These are phyloP conservation scores for Pittosporum tobira DNA, from an alignment of 129 eudicot species.

Conservation along the genomic window DNA sequence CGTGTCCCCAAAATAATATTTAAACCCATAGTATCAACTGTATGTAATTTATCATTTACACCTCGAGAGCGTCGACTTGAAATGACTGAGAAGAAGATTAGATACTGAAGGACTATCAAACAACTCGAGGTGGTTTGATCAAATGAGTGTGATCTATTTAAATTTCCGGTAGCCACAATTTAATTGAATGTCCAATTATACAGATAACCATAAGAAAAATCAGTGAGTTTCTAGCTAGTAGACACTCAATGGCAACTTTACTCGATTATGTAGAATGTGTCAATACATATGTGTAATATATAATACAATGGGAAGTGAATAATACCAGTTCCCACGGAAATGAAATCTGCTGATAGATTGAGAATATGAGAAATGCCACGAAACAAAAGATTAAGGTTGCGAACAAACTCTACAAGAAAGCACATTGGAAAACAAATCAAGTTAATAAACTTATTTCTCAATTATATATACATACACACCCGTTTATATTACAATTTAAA, in stretches of 20 bases:
- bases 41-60: not conserved
- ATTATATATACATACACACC: not conserved
- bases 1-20: too few relatives aligned
- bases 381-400: conserved; percentile 47
- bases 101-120: too few relatives aligned
- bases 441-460: not conserved
- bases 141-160: too few relatives aligned
- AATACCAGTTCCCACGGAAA: conserved; percentile 87
- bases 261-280: not conserved
- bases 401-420: conserved; percentile 44
- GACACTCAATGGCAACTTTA: not conserved
- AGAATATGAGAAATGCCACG: conserved; percentile 51
- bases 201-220: not conserved
- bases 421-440: conserved; percentile 5
- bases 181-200: too few relatives aligned
- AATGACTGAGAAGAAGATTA: too few relatives aligned
- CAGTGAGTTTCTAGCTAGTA: not conserved
- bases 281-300: too few relatives aligned
- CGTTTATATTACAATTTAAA: not conserved
- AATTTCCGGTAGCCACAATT: too few relatives aligned
- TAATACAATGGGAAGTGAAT: not conserved
- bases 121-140: too few relatives aligned
- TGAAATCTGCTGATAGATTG: conserved; percentile 56
- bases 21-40: not conserved
- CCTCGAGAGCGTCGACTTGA: too few relatives aligned